A percentile compares a stretch with the other conserved stretches of the same genome.
phyloP scores from a whole-genome alignment of 2,329 filamentous ascomycete genomes.

The Pezicula radicicola region DNA sequence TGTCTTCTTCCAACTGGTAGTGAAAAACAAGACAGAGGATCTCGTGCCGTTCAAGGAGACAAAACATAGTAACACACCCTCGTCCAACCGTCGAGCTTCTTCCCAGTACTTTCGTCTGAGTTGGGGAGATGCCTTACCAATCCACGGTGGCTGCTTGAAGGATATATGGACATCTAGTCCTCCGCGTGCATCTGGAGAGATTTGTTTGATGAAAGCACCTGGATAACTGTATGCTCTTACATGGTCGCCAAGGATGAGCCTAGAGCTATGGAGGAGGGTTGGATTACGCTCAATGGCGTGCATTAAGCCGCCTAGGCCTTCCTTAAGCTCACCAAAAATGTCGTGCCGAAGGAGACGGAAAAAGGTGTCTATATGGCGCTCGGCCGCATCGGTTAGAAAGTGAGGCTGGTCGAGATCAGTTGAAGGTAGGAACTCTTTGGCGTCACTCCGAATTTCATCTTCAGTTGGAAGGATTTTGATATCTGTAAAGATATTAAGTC shows the following conservation, averaged over 20 bases:
- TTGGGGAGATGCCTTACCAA: neutral
- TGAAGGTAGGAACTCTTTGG: conserved; percentile 27
- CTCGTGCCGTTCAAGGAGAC: conserved; percentile 1
- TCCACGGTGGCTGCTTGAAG: neutral
- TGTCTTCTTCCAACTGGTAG: neutral
- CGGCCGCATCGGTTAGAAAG: conserved; percentile 18
- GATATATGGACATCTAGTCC: neutral
- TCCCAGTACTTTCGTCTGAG: conserved; percentile 45
- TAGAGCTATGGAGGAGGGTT: neutral
- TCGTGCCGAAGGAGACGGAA: conserved; percentile 31
- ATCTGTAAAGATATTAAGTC: neutral
- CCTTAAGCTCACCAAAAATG: conserved; percentile 28
- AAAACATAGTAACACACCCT: conserved; percentile 47
- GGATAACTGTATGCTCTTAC: neutral
- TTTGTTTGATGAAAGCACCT: neutral
- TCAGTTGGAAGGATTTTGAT: conserved; percentile 3
- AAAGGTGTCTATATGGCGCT: conserved; percentile 30
- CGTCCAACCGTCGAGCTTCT: conserved; percentile 40
- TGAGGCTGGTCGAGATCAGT: conserved; percentile 27
- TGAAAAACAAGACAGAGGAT: conserved; percentile 4
- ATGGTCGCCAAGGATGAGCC: neutral
- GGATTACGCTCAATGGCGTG: conserved; percentile 1
- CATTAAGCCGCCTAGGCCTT: conserved; percentile 14
- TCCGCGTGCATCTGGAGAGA: neutral
- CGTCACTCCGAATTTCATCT: conserved; percentile 3